Conservation (phyloP, 768 basidiomycete genomes). For the Podaxis carcinomalis region DNA sequence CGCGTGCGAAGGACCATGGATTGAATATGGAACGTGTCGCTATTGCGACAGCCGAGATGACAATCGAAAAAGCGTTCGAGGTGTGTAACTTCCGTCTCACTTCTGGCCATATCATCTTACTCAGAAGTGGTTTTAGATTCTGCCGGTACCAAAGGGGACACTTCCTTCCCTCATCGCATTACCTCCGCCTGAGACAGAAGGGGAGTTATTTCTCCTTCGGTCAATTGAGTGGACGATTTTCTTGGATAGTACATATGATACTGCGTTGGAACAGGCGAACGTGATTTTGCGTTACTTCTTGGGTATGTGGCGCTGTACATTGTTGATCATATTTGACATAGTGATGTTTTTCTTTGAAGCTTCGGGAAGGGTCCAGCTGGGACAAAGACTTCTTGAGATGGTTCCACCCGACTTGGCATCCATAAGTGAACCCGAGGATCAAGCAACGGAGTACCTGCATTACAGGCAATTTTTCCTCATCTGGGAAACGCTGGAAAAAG, state of each 20-base stretch:
- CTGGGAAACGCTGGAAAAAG: constrained; percentile 61
- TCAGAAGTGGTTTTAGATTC: constrained; percentile 30
- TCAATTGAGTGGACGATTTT: constrained; percentile 94
- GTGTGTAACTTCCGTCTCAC: constrained; percentile 27
- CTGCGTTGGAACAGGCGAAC: constrained; percentile 84
- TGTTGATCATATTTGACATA: not conserved
- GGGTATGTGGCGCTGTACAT: constrained; percentile 41
- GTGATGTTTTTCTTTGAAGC: constrained; percentile 33
- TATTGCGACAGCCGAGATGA: constrained; percentile 71
- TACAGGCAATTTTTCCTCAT: constrained; percentile 77
- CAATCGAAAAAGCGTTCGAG: constrained; percentile 66
- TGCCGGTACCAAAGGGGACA: constrained; percentile 51
- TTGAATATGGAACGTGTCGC: constrained; percentile 82
- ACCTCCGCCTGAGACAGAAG: constrained; percentile 52
- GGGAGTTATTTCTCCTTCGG: constrained; percentile 66
- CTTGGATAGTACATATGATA: constrained; percentile 63
- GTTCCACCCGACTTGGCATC: constrained; percentile 61
- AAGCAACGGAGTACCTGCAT: constrained; percentile 71
- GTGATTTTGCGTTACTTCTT: constrained; percentile 88
- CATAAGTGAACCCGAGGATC: constrained; percentile 65
- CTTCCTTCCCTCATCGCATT: constrained; percentile 57
- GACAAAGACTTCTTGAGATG: constrained; percentile 51
- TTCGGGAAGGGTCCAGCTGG: constrained; percentile 69
- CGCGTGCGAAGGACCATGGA: constrained; percentile 77
- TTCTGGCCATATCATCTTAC: not conserved